Evolutionary conservation across 352 stramenopile genomes (phyloP), one percentile per base, ranked within the genome.

Genomic region (Phytophthora rubi): DNA sequence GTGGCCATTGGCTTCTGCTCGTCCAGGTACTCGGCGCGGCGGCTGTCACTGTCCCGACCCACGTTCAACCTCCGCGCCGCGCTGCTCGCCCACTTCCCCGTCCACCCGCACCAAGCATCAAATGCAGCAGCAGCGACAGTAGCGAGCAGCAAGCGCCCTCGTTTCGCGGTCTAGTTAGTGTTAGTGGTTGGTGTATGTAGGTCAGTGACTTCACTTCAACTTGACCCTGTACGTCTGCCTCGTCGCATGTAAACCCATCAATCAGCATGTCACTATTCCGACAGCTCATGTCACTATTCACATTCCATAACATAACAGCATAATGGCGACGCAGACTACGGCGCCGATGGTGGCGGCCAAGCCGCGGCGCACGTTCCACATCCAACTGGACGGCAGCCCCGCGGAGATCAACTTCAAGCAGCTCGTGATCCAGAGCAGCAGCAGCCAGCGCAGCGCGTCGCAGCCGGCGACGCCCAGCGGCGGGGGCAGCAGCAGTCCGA

Each of bases 351-450:
- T 26, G 6, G 8, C 39, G 49, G n/a, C 64, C 13, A 77, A 72
- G 58, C 61, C 70, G 21, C 65, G 73, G 15, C 72, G 61, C 35
- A 76, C 83, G 28, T 92, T 92, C 73, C 68, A 76, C 71, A 79
- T 94, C 16, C 59, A 77, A 48, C 75, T 94, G 26, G 74, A 75
- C 52, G 59, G 58, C n/a, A 71, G 44, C n/a, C 82, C 83, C 35
- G 76, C 75, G 2, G 88, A 94, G 67, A 84, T 94, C 61, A 89
- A 89, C 77, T 94, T 89, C 42, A 90, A 89, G 70, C 77, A 85
- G 51, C 81, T 95, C 6, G 62, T 83, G 59, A 71, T 70, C 21
- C 53, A 78, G 23, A 70, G 7, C 9, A 39, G 8, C 33, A 39
- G 33, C 33, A 39, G 33, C 44, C 42, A 48, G 52, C 61, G 35